A percentile compares a stretch with the other conserved stretches of the same genome.
Evolutionary conservation across 768 basidiomycete genomes (phyloP).

Genomic region (Podaxis carcinomalis): DNA sequence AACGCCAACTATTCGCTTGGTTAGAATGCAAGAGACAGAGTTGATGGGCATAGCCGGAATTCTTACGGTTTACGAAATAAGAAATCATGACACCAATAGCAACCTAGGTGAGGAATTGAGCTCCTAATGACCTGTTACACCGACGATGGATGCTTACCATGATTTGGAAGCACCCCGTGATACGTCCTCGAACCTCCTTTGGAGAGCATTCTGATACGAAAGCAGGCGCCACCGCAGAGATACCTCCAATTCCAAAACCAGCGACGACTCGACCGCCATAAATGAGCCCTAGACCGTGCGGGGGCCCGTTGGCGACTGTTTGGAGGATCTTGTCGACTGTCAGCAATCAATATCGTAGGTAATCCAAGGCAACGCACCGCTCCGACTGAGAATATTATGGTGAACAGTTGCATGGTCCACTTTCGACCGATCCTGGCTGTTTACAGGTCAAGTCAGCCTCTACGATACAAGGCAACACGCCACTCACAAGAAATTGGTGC

Average conservation of each 20-base stretch:
- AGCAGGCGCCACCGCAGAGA: conserved; percentile 79
- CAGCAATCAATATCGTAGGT: not conserved
- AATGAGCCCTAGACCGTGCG: conserved; percentile 59
- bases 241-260: conserved; percentile 78
- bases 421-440: conserved; percentile 64
- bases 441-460: not conserved
- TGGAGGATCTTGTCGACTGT: conserved; percentile 51
- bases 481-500: conserved; percentile 63
- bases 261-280: conserved; percentile 79
- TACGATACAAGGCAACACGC: not conserved
- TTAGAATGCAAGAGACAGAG: not conserved
- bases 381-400: conserved; percentile 62
- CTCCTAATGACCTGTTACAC: not conserved
- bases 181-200: conserved; percentile 80
- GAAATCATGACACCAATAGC: conserved; percentile 83
- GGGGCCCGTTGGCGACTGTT: conserved; percentile 53
- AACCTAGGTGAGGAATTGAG: conserved; percentile 28
- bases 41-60: conserved; percentile 11
- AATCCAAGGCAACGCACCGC: conserved; percentile 46
- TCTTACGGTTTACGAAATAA: conserved; percentile 74
- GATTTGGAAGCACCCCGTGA: conserved; percentile 85
- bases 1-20: conserved; percentile 47
- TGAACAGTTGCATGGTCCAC: conserved; percentile 57
- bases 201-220: conserved; percentile 87
- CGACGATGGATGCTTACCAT: conserved; percentile 39